Evolutionary conservation across 805 yeast species (phyloP), one percentile per base, ranked within the genome.

Genomic region (Jamesozyma gamospora): DNA sequence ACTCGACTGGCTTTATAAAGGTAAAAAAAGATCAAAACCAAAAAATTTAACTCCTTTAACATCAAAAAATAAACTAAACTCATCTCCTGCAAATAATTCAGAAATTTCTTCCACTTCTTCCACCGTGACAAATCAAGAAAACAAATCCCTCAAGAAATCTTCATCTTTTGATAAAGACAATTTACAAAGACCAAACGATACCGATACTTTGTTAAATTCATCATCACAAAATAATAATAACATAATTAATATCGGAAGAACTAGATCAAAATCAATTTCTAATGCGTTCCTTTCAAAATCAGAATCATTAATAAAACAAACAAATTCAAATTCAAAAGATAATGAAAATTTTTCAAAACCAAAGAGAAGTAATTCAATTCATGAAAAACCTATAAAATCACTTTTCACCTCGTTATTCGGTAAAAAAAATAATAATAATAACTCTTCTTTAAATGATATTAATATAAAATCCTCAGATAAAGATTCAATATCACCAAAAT

Each of bases 1-100:
- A 49, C 87, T 83, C 11, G 94, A 82, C 53, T 83, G 94, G 94
- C 65, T 83, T 21, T 82, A 82, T 54, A 67, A 86, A 50, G 88
- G 88, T n/a, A 79, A 79, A 54, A 77, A 79, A 31, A 44, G 33
- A 37, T 17, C 28, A 15, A 44, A 32, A 29, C 21, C 41, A 35
- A 37, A 35, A 10, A 14, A 14, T 6, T 21, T 21, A 21, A 6
- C 24, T 5, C 24, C 24, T 21, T 8, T 8, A 21, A 27, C 14
- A 4, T 11, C 28, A 27, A n/a, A 12, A 11, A 27, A 6, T 27
- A 11, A 27, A 8, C 7, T 25, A 7, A 25, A 11, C 27, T 25
- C 27, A 25, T 8, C 27, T 8, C 7, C 27, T 11, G 11, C 27
- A 8, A 25, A 11, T n/a, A 21, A 21, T 21, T 8, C 24, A 21